Evolutionary conservation across 1,284 basidiomycete species (phyloP).

Genomic region (Taiwanofungus camphoratus): DNA sequence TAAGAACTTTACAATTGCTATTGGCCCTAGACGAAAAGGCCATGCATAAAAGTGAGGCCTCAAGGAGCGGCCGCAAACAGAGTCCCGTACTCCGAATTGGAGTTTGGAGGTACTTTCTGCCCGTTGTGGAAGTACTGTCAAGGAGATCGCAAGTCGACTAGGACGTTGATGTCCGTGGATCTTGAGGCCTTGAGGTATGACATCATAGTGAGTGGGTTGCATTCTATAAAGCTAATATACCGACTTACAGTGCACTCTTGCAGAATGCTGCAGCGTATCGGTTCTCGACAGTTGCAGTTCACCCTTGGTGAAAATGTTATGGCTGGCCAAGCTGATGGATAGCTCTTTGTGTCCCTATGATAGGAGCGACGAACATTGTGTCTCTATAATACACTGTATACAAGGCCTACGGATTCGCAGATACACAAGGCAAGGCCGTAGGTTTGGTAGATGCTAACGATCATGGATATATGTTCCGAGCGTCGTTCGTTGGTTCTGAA

Average conservation of each 20-base stretch:
- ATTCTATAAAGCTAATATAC: not conserved
- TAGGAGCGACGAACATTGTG: too few species aligned
- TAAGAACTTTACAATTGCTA: slow-evolving; percentile 11
- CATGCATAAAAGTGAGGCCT: slow-evolving; percentile 15
- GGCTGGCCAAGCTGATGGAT: too few species aligned
- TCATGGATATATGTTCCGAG: not conserved
- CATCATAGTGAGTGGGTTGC: not conserved
- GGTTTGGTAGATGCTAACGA: not conserved
- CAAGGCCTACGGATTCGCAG: too few species aligned
- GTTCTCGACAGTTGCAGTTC: not conserved
- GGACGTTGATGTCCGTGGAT: not conserved
- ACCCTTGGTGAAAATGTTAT: too few species aligned
- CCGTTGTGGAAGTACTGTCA: slow-evolving; percentile 6
- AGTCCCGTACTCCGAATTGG: slow-evolving; percentile 17
- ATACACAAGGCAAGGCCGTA: too few species aligned
- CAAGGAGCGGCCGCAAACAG: slow-evolving; percentile 13
- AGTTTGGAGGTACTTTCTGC: slow-evolving; percentile 23
- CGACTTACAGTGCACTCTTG: not conserved
- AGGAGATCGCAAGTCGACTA: not conserved
- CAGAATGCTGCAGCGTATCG: not conserved
- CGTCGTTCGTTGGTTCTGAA: not conserved
- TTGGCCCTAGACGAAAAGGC: slow-evolving; percentile 20
- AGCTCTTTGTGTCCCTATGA: too few species aligned
- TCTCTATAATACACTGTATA: too few species aligned
- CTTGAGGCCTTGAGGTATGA: not conserved